A percentile compares a stretch with the other conserved stretches of the same genome.
Conservation (phyloP, 78 protist species). For the slime mould (Dictyostelium discoideum) region DNA sequence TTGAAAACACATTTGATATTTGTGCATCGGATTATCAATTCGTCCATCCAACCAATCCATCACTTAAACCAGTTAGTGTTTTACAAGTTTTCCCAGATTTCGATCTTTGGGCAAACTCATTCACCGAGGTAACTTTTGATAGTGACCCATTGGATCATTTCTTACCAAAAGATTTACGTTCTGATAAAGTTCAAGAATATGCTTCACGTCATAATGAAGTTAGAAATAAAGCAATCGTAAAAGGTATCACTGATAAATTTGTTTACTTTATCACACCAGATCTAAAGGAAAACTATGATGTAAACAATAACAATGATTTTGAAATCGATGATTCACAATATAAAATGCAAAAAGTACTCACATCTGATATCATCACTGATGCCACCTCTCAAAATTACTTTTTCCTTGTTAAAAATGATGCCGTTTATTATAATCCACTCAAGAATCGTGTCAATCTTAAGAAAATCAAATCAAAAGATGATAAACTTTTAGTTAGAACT, state of each 20-base stretch:
- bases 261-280: constrained; percentile 67
- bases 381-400: constrained; percentile 44
- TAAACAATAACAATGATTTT: constrained; percentile 23
- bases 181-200: background rate
- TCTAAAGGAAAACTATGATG: background rate
- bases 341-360: constrained; percentile 62
- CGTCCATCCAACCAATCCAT: constrained; percentile 65
- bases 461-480: constrained; percentile 69
- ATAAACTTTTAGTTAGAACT: constrained; percentile 19
- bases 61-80: constrained; percentile 30
- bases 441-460: constrained; percentile 33
- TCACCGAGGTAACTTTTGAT: constrained; percentile 55
- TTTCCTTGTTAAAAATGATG: constrained; percentile 35
- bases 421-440: constrained; percentile 34
- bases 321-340: background rate
- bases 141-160: constrained; percentile 43
- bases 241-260: constrained; percentile 72
- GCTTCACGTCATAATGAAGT: background rate
- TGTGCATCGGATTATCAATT: constrained; percentile 5
- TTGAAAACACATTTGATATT: constrained; percentile 50
- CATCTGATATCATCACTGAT: constrained; percentile 22
- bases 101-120: constrained; percentile 55
- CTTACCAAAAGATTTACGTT: background rate
- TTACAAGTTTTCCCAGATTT: constrained; percentile 65
- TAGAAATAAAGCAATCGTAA: constrained; percentile 43